Evolutionary conservation across 257 asterid genomes (phyloP), one percentile per base, ranked within the genome.

Genomic region (Solanum rostratum): DNA sequence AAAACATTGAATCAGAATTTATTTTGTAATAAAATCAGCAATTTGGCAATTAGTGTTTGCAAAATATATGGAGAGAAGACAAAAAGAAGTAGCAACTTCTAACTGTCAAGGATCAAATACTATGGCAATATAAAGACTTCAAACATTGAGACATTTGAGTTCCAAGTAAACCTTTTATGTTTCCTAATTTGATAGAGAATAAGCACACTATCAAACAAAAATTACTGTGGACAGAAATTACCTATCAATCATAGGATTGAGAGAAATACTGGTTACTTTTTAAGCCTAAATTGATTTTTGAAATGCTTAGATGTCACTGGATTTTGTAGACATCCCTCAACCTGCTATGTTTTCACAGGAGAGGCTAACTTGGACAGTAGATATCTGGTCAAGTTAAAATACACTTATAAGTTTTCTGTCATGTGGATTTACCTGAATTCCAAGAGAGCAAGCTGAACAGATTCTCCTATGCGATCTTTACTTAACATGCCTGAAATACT

Each of bases 381-480:
- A 22, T 24, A 74, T 13, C 43, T 46, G 43, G 81, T 74, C 81
- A 74, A 74, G 24, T 18, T 7, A 24, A 74, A 73, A 16, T 22
- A 24, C 52, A 71, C 19, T 71, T 45, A 3, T n/a, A 30, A 46
- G 24, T 74, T 49, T 74, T 24, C 39, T 22, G 14, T 65, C 52
- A 59, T 57, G 39, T 41, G 46, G 37, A 74, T 46, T 49, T 87
- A 95, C 99, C 98, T 93, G 88, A 93, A 87, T 89, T 95, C 98
- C 89, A 96, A 60, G 88, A 84, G 96, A 65, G 96, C 98, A 37
- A 96, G 98, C 90, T 92, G 98, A 87, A 96, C 90, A 11, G 97
- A 92, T 85, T 91, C 90, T 29, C 98, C 98, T 3, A 93, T 87
- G 15, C 92, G 84, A 86, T 96, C 97, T 87, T 92, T 91, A 5